Conservation (phyloP, 352 stramenopile species). For the Paralagenidium karlingii region DNA sequence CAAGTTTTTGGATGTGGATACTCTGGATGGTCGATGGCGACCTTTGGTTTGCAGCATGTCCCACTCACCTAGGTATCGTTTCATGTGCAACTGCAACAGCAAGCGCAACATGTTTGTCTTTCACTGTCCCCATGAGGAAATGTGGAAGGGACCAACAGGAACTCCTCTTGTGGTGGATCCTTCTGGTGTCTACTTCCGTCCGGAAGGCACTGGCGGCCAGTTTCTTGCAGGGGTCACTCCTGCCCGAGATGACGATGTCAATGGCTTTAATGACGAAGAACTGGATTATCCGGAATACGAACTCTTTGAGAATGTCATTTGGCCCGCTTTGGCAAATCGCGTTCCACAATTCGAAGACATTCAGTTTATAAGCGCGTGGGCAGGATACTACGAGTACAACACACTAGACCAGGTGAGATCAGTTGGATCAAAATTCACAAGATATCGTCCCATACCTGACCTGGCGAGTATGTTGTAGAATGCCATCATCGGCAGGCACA, state of each 20-base stretch:
- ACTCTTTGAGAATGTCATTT: slow-evolving; percentile 67
- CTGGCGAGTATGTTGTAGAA: slow-evolving; percentile 22
- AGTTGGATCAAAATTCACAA: neutral
- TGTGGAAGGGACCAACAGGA: slow-evolving; percentile 48
- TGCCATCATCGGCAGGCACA: slow-evolving; percentile 67
- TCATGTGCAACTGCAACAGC: slow-evolving; percentile 4
- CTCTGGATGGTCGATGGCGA: no score
- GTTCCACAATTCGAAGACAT: slow-evolving; percentile 70
- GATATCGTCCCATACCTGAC: neutral
- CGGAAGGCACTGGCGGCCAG: slow-evolving; percentile 46
- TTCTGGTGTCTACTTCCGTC: slow-evolving; percentile 71
- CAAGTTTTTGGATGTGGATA: neutral
- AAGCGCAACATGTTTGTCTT: slow-evolving; percentile 74
- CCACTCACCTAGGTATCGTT: neutral
- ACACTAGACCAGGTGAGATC: slow-evolving; percentile 58
- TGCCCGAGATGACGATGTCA: slow-evolving; percentile 33
- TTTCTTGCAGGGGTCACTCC: slow-evolving; percentile 68
- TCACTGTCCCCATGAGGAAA: slow-evolving; percentile 59
- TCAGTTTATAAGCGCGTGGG: slow-evolving; percentile 66
- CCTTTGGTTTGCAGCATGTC: no score
- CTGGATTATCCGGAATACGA: slow-evolving; percentile 51
- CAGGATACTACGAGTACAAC: slow-evolving; percentile 83
- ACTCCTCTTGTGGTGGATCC: slow-evolving; percentile 65
- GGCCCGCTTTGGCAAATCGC: slow-evolving; percentile 63
- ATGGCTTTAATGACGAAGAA: slow-evolving; percentile 50